Base-by-base conservation (phyloP, 202 grass and related monocot genomes). In the Schoenoplectus triqueter region DNA sequence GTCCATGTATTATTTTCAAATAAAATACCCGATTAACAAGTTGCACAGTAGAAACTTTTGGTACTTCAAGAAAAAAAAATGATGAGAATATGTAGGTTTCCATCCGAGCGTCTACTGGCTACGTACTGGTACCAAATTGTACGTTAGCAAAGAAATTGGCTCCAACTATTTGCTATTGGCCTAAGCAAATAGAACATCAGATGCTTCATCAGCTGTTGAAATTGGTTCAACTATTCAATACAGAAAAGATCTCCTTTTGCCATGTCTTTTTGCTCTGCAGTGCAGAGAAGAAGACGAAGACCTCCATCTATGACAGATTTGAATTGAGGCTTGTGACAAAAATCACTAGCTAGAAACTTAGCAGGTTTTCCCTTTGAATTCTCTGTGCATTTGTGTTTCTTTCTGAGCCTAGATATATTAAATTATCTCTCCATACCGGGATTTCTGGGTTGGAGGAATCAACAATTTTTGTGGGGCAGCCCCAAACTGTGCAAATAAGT, bases 371-470 rank as follows among this genome's bases (percentile, higher is more conserved):
- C 31, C 31, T 31, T 31, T 31, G 13, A n/a, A 66, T 82, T 11
- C 14, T 31, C 64, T 40, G 64, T 67, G 64, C 64, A 67, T 10
- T 40, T 11, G 39, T 49, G 44, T 82, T 66, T 49, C 45, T 67
- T 64, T 82, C 42, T 51, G 39, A 15, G 56, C n/a, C 65, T 67
- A 46, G 69, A 75, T 75, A 75, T 75, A 11, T 22, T 75, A 54
- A 31, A 75, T 31, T 39, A 75, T 75, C 9, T 55, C 48, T 75
- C 17, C 50, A 5, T 15, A 82, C 63, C 80, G 63, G 80, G n/a
- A 82, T 82, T 66, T 82, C 63, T 82, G 80, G 56, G 63, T 82
- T 40, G 80, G 63, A 66, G 47, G 39, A 82, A 75, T 55, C 42
- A 75, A 31, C 49, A 31, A 55, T 31, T 75, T 55, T 75, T 9